phyloP scores from a whole-genome alignment of 805 yeast species.

The Zygotorulaspora florentina region DNA sequence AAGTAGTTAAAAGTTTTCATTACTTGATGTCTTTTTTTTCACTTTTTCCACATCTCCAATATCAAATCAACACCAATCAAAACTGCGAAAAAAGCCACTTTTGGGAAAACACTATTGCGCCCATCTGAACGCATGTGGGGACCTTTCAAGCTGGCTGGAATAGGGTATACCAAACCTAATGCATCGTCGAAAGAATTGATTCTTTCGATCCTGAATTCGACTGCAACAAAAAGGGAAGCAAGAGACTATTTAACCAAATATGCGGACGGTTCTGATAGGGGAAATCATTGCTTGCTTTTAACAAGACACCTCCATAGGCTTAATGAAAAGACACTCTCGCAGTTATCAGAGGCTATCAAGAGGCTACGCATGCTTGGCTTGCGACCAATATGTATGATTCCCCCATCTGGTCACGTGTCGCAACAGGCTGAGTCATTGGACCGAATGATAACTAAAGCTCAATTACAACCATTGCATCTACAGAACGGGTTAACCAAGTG shows the following conservation, averaged over 20 bases:
- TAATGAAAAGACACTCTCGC: constrained; percentile 8
- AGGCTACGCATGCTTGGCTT: constrained; percentile 48
- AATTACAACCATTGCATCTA: constrained; percentile 25
- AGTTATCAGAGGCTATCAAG: constrained; percentile 25
- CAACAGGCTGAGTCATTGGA: constrained; percentile 27
- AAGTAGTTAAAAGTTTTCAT: neutral
- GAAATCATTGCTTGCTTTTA: constrained; percentile 29
- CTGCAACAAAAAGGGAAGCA: constrained; percentile 93
- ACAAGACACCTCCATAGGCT: constrained; percentile 23
- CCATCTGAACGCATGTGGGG: constrained; percentile 17
- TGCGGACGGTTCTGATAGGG: constrained; percentile 25
- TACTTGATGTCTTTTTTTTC: neutral
- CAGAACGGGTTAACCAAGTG: constrained; percentile 22
- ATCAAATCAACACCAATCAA: neutral
- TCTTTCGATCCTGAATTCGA: constrained; percentile 78
- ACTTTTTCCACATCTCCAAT: neutral
- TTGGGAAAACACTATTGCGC: neutral
- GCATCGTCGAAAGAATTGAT: constrained; percentile 54
- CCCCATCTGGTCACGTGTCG: constrained; percentile 23
- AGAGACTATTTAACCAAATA: constrained; percentile 73
- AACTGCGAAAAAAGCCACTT: neutral
- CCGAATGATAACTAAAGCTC: constrained; percentile 18
- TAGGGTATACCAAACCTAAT: constrained; percentile 26
- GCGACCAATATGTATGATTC: constrained; percentile 66
- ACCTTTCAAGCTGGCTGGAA: constrained; percentile 11